Conservation (phyloP, 139 green algal genomes). For the Tetraselmis chui region DNA sequence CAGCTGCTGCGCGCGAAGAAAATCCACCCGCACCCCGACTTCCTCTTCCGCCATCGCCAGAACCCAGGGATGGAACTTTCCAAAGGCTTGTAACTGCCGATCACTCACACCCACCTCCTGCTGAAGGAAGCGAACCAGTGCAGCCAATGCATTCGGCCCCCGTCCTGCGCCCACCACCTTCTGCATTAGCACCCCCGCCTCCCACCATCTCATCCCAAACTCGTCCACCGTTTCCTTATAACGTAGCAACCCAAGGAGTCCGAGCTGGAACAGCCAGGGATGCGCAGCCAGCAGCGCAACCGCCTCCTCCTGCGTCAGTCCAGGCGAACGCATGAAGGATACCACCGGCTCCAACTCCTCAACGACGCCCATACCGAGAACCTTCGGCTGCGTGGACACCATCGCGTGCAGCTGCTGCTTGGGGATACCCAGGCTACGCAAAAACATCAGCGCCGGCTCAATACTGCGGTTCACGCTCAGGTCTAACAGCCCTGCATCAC, state of each 20-base stretch:
- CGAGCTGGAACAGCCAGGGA: not conserved
- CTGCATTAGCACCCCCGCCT: not conserved
- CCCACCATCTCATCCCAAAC: not conserved
- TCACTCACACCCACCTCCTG: not conserved
- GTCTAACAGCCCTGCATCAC: not conserved
- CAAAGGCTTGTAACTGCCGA: not conserved
- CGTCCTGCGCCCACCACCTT: not conserved
- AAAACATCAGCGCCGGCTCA: not conserved
- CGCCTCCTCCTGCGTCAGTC: not conserved
- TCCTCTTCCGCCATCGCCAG: not conserved
- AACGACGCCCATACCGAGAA: not conserved
- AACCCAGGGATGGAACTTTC: not conserved
- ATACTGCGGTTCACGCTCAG: not conserved
- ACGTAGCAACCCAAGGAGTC: not conserved
- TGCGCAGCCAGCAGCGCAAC: not conserved
- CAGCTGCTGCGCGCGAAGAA: not conserved
- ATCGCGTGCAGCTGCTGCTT: not conserved
- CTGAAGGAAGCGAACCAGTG: not conserved
- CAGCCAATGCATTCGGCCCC: not conserved
- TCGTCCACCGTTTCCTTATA: not conserved
- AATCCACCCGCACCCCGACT: not conserved
- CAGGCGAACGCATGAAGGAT: not conserved
- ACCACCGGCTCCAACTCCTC: not conserved
- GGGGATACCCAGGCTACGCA: not conserved
- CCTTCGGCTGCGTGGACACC: not conserved